Evolutionary conservation across 225 moss, liverwort and hornwort species (phyloP).

Genomic region (Polytrichum formosum): DNA sequence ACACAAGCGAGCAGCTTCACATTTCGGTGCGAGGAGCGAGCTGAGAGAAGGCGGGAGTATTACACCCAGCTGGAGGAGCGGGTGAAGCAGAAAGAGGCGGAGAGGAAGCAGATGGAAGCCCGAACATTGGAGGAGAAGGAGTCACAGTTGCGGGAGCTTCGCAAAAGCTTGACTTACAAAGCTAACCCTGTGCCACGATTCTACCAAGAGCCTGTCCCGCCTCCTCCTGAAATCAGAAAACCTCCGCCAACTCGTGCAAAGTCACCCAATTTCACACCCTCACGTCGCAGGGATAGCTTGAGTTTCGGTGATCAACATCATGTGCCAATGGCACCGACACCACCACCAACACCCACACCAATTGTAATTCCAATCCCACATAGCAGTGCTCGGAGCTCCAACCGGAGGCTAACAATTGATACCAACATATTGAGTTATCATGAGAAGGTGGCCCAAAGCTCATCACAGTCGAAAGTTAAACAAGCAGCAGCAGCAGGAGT

Average conservation of each 20-base stretch:
- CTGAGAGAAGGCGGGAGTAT: conserved; percentile 78
- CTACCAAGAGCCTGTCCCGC: conserved; percentile 75
- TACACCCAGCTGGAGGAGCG: conserved; percentile 81
- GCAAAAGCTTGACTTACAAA: conserved; percentile 75
- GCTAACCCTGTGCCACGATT: conserved; percentile 90
- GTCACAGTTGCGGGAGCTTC: conserved; percentile 69
- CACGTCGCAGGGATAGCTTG: conserved; percentile 51
- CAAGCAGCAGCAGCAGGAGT: neutral
- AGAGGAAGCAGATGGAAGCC: conserved; percentile 69
- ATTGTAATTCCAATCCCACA: neutral
- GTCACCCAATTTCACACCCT: conserved; percentile 72
- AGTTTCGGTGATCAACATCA: neutral
- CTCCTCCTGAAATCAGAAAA: conserved; percentile 56
- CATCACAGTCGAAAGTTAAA: neutral
- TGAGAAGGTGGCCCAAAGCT: neutral
- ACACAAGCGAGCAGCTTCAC: conserved; percentile 71
- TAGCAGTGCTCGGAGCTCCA: neutral
- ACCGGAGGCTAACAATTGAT: neutral
- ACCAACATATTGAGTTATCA: neutral
- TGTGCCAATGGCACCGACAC: conserved; percentile 1
- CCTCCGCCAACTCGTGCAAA: conserved; percentile 73
- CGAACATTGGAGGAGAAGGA: conserved; percentile 83
- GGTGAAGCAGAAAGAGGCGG: conserved; percentile 67
- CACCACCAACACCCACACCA: neutral
- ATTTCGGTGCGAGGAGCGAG: conserved; percentile 84